Base-by-base conservation (phyloP, 169 alveolate species). In the Amoebophrya sp. region DNA sequence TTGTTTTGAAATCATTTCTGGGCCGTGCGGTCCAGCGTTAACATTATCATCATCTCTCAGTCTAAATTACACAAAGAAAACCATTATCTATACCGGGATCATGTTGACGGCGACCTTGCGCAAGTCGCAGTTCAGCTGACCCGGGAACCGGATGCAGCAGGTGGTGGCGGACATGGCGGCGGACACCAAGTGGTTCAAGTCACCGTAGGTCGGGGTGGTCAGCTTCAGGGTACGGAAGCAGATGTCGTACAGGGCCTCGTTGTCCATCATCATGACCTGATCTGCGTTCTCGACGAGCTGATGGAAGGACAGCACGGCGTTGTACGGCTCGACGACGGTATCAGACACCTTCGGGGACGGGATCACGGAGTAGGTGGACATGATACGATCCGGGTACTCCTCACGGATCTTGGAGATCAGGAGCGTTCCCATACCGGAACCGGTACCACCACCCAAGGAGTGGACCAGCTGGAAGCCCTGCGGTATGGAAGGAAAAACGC, bases 401-500 rank as follows among this genome's bases (percentile, higher is more conserved):
- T 98, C 99, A 92, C 99, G 97, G 95, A 98, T 97, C 96, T 98
- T 98, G 95, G 99, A 96, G 96, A 98, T 98, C 95, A 98, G 94
- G 90, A 98, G 96, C 77, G 99, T 98, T 90, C 99, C 99, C 99
- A 98, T 98, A 83, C 99, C 99, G 89, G 99, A 95, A 89, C 99
- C 99, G 40, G 99, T 98, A 94, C 99, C 99, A 90, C 99, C 99
- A 91, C 99, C 99, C 92, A 98, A 96, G 40, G 99, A 98, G 97
- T 98, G 99, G 33, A 99, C 96, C 91, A 98, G 96, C 89, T 98
- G 99, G 97, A 98, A 98, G 53, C 99, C 99, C 95, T 98, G 99
- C 89, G 98, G 95, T n/a, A n/a, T n/a, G n/a, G n/a, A n/a, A n/a
- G n/a, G n/a, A n/a, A n/a, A n/a, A n/a, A n/a, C n/a, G n/a, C n/a